A percentile compares a stretch with the other conserved stretches of the same genome.
Conservation (phyloP, 129 eudicot species). For the Centella asiatica region DNA sequence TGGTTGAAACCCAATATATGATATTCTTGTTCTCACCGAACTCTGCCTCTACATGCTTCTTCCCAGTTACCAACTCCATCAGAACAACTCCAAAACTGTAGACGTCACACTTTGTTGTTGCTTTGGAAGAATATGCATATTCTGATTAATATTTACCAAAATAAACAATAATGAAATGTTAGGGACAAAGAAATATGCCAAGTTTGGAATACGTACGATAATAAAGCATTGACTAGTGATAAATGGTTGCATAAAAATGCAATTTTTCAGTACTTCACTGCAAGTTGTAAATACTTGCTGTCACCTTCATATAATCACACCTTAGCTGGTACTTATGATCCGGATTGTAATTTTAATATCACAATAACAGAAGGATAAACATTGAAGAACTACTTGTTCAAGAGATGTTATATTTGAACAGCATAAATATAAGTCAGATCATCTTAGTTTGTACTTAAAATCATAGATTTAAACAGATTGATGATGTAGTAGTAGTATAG, state of each 20-base stretch:
- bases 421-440: neutral
- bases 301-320: too few relatives aligned
- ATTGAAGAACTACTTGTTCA: too few relatives aligned
- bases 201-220: neutral
- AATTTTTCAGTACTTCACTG: neutral
- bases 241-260: neutral
- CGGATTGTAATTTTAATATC: too few relatives aligned
- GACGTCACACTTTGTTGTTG: constrained; percentile 86
- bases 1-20: constrained; percentile 72
- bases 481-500: neutral
- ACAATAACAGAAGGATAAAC: too few relatives aligned
- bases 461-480: neutral
- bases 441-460: too few relatives aligned
- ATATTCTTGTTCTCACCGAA: constrained; percentile 92
- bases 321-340: too few relatives aligned
- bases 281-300: too few relatives aligned
- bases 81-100: constrained; percentile 90
- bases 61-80: constrained; percentile 85
- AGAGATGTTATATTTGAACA: too few relatives aligned
- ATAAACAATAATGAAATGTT: neutral
- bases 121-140: constrained; percentile 78
- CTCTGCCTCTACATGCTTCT: constrained; percentile 85
- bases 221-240: neutral
- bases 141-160: constrained; percentile 38
- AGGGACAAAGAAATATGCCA: neutral